Conservation (phyloP, 257 asterid genomes). For the Salvia rosmarinus region DNA sequence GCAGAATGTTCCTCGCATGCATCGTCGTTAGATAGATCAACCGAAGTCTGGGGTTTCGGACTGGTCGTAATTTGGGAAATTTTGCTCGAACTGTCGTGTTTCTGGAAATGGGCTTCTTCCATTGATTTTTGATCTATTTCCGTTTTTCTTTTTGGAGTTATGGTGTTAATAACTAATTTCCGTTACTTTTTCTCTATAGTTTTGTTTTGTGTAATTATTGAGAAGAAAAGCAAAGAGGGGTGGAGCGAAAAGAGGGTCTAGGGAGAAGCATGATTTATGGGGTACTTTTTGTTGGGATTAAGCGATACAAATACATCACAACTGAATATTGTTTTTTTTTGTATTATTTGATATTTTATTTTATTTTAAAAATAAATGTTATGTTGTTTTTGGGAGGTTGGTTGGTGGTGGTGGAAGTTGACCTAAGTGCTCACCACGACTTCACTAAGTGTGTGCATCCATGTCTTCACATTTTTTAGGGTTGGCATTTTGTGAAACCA, state of each 20-base stretch:
- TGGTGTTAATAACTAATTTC: not conserved
- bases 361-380: no score
- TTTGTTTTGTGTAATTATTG: not conserved
- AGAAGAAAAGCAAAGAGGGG: not conserved
- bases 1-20: constrained; percentile 1
- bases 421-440: no score
- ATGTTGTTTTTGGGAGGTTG: no score
- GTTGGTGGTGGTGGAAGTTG: no score
- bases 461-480: no score
- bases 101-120: constrained; percentile 44
- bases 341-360: no score
- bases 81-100: constrained; percentile 36
- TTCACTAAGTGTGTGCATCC: no score
- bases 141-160: not conserved
- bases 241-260: constrained; percentile 24
- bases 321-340: no score
- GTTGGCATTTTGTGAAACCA: no score
- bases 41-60: constrained; percentile 28
- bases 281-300: not conserved
- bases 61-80: constrained; percentile 6
- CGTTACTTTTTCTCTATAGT: not conserved
- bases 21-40: not conserved
- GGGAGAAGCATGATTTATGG: constrained; percentile 21
- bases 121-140: constrained; percentile 16
- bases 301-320: not conserved